Base-by-base conservation (phyloP, 441 rosid species). In the Croton setiger region DNA sequence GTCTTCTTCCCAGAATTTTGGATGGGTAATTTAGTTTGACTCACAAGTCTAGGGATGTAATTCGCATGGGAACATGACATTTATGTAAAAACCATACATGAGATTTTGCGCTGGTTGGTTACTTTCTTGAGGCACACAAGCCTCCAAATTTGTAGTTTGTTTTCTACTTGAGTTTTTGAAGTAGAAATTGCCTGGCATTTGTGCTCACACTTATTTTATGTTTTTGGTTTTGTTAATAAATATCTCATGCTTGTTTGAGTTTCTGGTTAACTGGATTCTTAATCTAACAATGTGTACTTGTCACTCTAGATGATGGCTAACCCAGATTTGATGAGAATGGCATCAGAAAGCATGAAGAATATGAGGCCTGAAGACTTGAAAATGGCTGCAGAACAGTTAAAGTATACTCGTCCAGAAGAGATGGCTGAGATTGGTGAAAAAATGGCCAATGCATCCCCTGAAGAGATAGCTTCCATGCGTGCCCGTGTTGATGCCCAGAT, bases 251-350 rank as follows among this genome's bases (percentile, higher is more conserved):
- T 63, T 56, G 14, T 13, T 61, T 5, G 12, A 20, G 10, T 62
- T 31, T 53, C 14, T 33, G 11, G 59, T 33, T 23, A 35, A 57
- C 60, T 63, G 6, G 33, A 31, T 18, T n/a, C 54, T 70, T 49
- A 59, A 14, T 27, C 10, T 71, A 35, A 51, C 45, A 48, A 54
- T 68, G 7, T 15, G 20, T 2, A 44, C 23, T 35, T 36, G 51
- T 60, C 48, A 2, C 36, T 74, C 81, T n/a, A 95, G 99, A 85
- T 92, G 94, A 88, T 90, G 97, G 79, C 97, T 35, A 95, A 95
- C 79, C 99, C 97, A 15, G 98, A 92, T 5, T 80, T 90, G 86
- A 83, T 95, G 95, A 95, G 79, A 70, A 92, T 92, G 91, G 98
- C 99, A 12, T 79, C 97, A 0, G 98, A 95, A 72, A 83, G 90